phyloP scores from a whole-genome alignment of 2,329 filamentous ascomycete genomes.

The Neofusicoccum umdonicola region DNA sequence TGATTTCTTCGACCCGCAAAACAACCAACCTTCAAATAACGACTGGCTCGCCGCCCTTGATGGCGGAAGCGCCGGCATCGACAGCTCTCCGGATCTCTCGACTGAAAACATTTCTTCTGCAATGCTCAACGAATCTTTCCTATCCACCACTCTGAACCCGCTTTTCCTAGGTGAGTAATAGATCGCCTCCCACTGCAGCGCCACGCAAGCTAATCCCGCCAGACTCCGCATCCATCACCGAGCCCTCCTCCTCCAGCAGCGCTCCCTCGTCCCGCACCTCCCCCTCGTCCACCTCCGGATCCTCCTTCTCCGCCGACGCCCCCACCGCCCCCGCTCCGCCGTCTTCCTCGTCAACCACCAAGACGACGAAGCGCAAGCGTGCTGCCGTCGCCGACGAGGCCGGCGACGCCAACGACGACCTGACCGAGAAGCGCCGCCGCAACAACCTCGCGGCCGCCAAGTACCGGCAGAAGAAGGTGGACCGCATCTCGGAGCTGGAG shows the following conservation, averaged over 20 bases:
- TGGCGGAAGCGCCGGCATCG: neutral
- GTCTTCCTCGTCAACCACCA: neutral
- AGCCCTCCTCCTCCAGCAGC: neutral
- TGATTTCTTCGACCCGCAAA: neutral
- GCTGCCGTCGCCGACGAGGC: neutral
- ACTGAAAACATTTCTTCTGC: neutral
- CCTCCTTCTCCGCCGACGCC: neutral
- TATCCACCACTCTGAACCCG: neutral
- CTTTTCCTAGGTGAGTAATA: neutral
- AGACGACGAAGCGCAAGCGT: neutral
- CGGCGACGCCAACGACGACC: neutral
- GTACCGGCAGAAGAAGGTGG: constrained; percentile 68
- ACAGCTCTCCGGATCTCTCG: neutral
- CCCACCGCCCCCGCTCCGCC: neutral
- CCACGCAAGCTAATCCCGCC: neutral
- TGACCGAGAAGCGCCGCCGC: constrained; percentile 56
- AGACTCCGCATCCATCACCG: neutral
- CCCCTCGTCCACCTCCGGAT: neutral
- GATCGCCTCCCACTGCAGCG: neutral
- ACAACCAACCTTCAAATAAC: neutral
- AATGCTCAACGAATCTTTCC: constrained; percentile 5
- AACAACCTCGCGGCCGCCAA: constrained; percentile 71
- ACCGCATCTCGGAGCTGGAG: constrained; percentile 64
- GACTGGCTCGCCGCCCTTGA: neutral
- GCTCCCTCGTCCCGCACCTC: neutral